Evolutionary conservation across 1,139 yeast genomes (phyloP).

Genomic region (Meyerozyma carpophila): DNA sequence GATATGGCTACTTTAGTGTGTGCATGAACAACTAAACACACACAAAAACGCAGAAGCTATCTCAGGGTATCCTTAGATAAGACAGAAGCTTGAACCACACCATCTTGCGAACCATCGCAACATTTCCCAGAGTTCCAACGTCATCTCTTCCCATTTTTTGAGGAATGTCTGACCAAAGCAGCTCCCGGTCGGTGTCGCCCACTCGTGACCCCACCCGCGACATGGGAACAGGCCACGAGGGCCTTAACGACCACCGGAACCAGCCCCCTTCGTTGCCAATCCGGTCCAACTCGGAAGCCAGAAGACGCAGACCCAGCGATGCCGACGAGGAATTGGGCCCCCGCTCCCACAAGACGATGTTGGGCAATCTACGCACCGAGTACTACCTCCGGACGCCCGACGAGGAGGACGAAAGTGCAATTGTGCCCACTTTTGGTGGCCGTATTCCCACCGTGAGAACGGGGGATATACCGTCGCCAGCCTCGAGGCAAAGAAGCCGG

Average conservation of each 20-base stretch:
- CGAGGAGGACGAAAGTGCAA: slow-evolving; percentile 21
- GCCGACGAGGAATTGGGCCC: slow-evolving; percentile 5
- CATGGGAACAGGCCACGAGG: slow-evolving; percentile 39
- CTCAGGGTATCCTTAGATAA: not conserved
- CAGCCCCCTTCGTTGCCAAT: slow-evolving; percentile 43
- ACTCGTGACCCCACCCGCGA: slow-evolving; percentile 25
- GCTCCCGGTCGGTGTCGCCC: slow-evolving; percentile 33
- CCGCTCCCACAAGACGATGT: slow-evolving; percentile 5
- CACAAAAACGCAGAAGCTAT: not conserved
- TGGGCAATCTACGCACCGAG: slow-evolving; percentile 15
- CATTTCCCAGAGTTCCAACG: not conserved
- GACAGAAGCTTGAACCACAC: no score
- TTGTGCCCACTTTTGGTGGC: slow-evolving; percentile 3
- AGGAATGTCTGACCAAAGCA: slow-evolving; percentile 44
- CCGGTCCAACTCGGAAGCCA: slow-evolving; percentile 10
- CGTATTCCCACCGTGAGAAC: slow-evolving; percentile 8
- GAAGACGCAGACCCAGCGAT: slow-evolving; percentile 11
- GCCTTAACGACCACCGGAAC: slow-evolving; percentile 52
- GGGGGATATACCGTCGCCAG: slow-evolving; percentile 10
- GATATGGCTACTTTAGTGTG: not conserved
- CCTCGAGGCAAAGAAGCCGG: slow-evolving; percentile 24
- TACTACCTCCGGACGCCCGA: slow-evolving; percentile 22
- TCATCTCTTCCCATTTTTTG: not conserved
- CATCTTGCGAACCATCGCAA: not conserved
- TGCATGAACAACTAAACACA: not conserved